phyloP scores from a whole-genome alignment of 192 early-diverging fungal genomes.

The Backusella liffmaniae region DNA sequence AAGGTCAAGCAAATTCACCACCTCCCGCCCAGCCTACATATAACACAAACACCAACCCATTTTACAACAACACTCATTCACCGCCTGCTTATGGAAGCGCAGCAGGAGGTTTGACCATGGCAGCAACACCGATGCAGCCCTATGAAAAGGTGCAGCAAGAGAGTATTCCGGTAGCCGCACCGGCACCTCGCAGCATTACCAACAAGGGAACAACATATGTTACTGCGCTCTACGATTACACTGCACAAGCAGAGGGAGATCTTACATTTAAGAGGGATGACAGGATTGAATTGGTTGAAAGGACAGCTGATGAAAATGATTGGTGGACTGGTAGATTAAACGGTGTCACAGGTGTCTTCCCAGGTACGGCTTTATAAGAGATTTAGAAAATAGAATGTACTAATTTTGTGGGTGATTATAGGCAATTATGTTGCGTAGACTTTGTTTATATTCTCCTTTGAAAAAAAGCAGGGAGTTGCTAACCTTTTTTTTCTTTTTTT shows the following conservation, averaged over 20 bases:
- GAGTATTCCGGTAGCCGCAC: neutral
- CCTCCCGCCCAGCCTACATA: neutral
- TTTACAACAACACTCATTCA: neutral
- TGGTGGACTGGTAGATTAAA: conserved; percentile 46
- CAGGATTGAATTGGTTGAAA: conserved; percentile 39
- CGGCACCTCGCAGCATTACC: neutral
- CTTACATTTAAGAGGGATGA: conserved; percentile 42
- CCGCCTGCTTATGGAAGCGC: conserved; percentile 15
- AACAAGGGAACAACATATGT: conserved; percentile 15
- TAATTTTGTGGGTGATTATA: neutral
- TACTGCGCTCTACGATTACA: conserved; percentile 40
- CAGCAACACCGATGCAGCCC: neutral
- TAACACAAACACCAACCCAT: neutral
- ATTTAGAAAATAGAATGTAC: neutral
- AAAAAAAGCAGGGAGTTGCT: neutral
- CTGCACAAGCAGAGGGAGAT: conserved; percentile 40
- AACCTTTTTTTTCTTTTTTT: neutral
- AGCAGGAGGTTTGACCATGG: neutral
- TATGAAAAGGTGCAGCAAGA: neutral
- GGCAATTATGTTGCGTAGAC: conserved; percentile 12
- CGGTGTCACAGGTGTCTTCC: conserved; percentile 32
- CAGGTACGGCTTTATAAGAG: conserved; percentile 18
- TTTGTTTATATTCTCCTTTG: neutral
- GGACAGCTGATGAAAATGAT: conserved; percentile 36
- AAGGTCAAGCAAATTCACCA: neutral